These are phyloP conservation scores for Flaveria sonorensis DNA, from an alignment of 129 eudicot species.

Conservation along the genomic window DNA sequence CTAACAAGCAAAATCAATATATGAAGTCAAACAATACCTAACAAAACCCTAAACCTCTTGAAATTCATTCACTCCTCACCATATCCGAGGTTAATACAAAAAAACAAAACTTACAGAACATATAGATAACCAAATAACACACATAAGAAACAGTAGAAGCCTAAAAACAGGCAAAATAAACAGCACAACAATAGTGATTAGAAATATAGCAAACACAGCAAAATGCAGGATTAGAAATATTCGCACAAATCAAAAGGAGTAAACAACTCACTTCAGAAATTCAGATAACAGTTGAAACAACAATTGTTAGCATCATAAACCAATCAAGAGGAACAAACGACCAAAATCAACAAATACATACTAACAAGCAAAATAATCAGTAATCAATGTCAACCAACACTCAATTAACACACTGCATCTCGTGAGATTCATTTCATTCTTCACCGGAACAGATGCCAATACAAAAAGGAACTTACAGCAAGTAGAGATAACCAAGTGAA, in stretches of 20 bases:
- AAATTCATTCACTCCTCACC: constrained; percentile 5
- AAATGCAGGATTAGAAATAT: not conserved
- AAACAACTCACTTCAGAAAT: not conserved
- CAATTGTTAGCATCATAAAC: not conserved
- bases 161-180: not conserved
- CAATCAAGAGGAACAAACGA: not conserved
- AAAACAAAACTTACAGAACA: constrained; percentile 44
- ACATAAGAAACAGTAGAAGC: not conserved
- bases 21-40: not conserved
- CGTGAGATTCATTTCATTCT: not conserved
- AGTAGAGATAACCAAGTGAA: constrained; percentile 86
- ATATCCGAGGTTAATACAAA: not conserved
- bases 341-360: constrained; percentile 8
- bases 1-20: constrained; percentile 9
- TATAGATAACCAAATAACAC: constrained; percentile 72
- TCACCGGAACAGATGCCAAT: not conserved
- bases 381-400: not conserved
- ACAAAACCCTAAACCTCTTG: constrained; percentile 31
- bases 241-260: not conserved
- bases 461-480: constrained; percentile 48
- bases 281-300: not conserved
- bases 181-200: not conserved
- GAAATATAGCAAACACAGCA: not conserved
- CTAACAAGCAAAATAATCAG: constrained; percentile 14
- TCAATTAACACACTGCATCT: constrained; percentile 19